phyloP scores from a whole-genome alignment of 805 yeast genomes.

The Teunomyces lycoperdinae region DNA sequence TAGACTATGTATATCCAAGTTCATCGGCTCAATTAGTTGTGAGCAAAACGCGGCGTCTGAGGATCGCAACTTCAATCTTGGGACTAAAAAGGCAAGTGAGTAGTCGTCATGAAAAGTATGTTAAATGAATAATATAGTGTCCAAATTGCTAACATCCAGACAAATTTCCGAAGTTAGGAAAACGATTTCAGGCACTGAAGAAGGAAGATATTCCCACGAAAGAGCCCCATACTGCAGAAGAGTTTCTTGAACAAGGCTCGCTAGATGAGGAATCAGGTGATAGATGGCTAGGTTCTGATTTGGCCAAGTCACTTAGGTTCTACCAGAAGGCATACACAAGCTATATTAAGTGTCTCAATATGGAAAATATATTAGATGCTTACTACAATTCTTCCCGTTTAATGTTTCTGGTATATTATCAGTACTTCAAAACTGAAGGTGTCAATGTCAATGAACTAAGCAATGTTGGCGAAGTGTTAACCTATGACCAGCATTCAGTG shows the following conservation, averaged over 20 bases:
- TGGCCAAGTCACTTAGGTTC: slow-evolving; percentile 61
- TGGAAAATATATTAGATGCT: slow-evolving; percentile 38
- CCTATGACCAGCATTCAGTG: slow-evolving; percentile 29
- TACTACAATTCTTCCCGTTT: slow-evolving; percentile 60
- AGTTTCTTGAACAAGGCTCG: slow-evolving; percentile 54
- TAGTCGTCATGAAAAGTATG: not conserved
- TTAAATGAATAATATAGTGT: not conserved
- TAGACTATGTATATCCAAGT: not conserved
- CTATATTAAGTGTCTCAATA: slow-evolving; percentile 38
- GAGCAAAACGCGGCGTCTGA: no score
- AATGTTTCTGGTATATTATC: slow-evolving; percentile 55
- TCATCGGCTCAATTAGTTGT: not conserved
- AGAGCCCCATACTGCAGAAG: slow-evolving; percentile 46
- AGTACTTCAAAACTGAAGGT: slow-evolving; percentile 47
- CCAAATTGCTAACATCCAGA: not conserved
- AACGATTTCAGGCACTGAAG: slow-evolving; percentile 11
- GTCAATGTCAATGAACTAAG: slow-evolving; percentile 29
- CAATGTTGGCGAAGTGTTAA: slow-evolving; percentile 33
- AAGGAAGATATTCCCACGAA: slow-evolving; percentile 6
- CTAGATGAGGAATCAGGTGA: slow-evolving; percentile 73
- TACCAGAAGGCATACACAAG: slow-evolving; percentile 54
- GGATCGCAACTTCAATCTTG: not conserved
- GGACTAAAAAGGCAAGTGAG: not conserved
- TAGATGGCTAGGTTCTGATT: slow-evolving; percentile 65
- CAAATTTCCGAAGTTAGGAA: slow-evolving; percentile 16